Evolutionary conservation across 1,284 basidiomycete species (phyloP).

Genomic region (Ceratobasidium sp.): DNA sequence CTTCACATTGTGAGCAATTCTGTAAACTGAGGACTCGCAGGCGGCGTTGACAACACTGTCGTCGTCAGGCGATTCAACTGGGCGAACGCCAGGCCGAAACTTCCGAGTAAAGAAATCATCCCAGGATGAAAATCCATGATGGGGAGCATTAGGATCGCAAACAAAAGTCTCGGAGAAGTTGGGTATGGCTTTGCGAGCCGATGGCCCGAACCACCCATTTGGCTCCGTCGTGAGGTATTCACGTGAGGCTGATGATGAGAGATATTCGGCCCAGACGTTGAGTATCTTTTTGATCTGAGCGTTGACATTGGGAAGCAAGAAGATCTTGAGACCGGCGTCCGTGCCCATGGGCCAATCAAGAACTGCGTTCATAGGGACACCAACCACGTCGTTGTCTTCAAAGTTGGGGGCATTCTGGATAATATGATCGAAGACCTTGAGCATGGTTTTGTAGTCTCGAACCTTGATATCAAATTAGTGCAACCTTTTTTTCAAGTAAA

Average conservation of each 20-base stretch:
- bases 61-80: slow-evolving; percentile 51
- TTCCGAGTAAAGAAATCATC: slow-evolving; percentile 62
- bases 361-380: slow-evolving; percentile 56
- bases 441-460: slow-evolving; percentile 55
- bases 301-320: slow-evolving; percentile 56
- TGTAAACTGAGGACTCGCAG: slow-evolving; percentile 58
- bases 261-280: slow-evolving; percentile 57
- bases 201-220: slow-evolving; percentile 57
- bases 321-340: slow-evolving; percentile 54
- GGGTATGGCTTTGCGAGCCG: slow-evolving; percentile 47
- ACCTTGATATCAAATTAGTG: slow-evolving; percentile 46
- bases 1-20: slow-evolving; percentile 49
- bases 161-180: slow-evolving; percentile 52
- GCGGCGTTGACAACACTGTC: slow-evolving; percentile 53
- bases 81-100: slow-evolving; percentile 53
- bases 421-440: slow-evolving; percentile 55
- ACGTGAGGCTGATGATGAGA: slow-evolving; percentile 54
- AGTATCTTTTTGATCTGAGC: slow-evolving; percentile 52
- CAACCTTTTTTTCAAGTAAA: not conserved
- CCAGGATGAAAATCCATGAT: slow-evolving; percentile 59
- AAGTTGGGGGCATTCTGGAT: slow-evolving; percentile 53
- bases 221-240: slow-evolving; percentile 50
- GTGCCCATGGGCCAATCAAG: slow-evolving; percentile 60
- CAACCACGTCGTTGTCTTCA: slow-evolving; percentile 51
- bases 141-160: slow-evolving; percentile 51